Evolutionary conservation across 805 yeast genomes (phyloP).

Genomic region (Metschnikowia kunwiensis): DNA sequence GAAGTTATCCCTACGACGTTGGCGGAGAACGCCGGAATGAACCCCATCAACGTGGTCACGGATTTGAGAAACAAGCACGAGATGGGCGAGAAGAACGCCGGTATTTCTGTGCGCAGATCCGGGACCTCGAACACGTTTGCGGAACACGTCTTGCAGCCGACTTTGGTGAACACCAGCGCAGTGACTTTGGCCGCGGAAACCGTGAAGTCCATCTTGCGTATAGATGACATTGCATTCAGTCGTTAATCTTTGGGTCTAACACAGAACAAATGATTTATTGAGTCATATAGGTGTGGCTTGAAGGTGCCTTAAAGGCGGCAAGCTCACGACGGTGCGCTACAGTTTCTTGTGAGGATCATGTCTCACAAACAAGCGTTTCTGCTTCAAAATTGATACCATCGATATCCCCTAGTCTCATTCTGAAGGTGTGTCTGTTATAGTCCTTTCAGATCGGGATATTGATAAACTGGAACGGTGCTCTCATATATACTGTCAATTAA

Average conservation of each 20-base stretch:
- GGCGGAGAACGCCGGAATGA: slow-evolving; percentile 93
- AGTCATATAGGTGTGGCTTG: too few species aligned
- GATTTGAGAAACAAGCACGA: slow-evolving; percentile 90
- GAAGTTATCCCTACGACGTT: slow-evolving; percentile 92
- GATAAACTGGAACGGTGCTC: too few species aligned
- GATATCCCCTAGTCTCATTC: too few species aligned
- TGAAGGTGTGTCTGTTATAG: too few species aligned
- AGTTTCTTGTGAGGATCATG: too few species aligned
- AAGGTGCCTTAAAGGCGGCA: too few species aligned
- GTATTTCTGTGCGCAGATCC: slow-evolving; percentile 90
- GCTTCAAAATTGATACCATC: too few species aligned
- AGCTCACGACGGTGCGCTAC: too few species aligned
- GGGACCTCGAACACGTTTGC: slow-evolving; percentile 88
- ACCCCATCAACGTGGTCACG: slow-evolving; percentile 87
- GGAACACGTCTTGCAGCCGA: slow-evolving; percentile 96
- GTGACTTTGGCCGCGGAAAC: slow-evolving; percentile 93
- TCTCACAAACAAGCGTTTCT: too few species aligned
- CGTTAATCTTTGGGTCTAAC: slow-evolving; percentile 6
- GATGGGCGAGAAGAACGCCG: slow-evolving; percentile 88
- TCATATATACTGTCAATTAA: too few species aligned
- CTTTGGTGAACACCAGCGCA: slow-evolving; percentile 90
- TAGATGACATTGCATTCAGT: slow-evolving; percentile 88
- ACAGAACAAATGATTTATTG: too few species aligned
- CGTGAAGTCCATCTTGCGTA: slow-evolving; percentile 91
- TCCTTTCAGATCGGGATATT: too few species aligned